Base-by-base conservation (phyloP, 352 stramenopile genomes). In the Pythium insidiosum region DNA sequence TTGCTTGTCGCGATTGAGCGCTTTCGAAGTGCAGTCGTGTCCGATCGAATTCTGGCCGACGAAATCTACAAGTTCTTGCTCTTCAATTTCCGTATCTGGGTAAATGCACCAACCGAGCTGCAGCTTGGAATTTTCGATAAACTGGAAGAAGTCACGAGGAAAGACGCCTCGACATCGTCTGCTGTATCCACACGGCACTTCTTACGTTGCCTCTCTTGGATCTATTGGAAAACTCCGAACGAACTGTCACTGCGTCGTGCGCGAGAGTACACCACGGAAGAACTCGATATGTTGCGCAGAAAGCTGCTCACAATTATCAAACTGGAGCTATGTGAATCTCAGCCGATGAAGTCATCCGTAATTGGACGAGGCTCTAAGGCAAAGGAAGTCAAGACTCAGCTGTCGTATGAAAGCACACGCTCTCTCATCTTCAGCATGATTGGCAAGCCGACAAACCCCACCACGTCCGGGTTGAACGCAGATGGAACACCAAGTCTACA, bases 371-470 rank as follows among this genome's bases (percentile, higher is more conserved):
- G 72, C 9, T 43, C 49, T 13, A 85, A 85, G 30, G 68, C 62
- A 5, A 77, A 80, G 22, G 72, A 85, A 33, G 55, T 72, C 4
- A 82, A 87, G 53, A 80, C 73, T 19, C 76, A 87, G 52, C 38
- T 92, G 7, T 92, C 79, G 13, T 92, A 86, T 29, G 79, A 89
- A 49, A 86, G 71, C 43, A 88, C 77, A n/a, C 65, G 74, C 1
- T 77, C 75, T 20, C 56, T 92, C 23, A 87, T 92, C 18, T 92
- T 88, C 44, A 86, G 79, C 47, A 92, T 92, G 79, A 86, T 92
- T 40, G 76, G 79, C 6, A 92, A 92, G 36, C 68, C 76, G 24
- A 85, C 75, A 24, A 82, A 84, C 22, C 70, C 72, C 12, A 84
- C 82, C 68, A 64, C 79, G 15, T 65, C 67, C 13, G 67, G 67